Conservation (phyloP, 1,284 basidiomycete genomes). For the Boletellus deceptivus region DNA sequence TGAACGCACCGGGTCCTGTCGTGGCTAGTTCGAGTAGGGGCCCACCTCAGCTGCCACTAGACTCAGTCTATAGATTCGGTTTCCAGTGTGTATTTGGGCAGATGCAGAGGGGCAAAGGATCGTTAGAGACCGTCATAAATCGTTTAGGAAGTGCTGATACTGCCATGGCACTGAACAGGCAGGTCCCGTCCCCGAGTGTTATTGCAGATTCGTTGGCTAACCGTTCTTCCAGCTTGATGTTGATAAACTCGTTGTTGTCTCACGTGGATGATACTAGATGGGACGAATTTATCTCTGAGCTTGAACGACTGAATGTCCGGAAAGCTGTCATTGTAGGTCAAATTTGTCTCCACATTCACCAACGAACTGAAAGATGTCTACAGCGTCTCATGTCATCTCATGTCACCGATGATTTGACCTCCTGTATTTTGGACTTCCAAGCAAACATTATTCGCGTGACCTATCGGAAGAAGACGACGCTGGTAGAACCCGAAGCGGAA, state of each 20-base stretch:
- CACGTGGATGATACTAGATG: conserved; percentile 76
- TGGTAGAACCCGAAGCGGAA: conserved; percentile 69
- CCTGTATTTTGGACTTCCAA: conserved; percentile 90
- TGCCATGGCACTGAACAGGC: conserved; percentile 84
- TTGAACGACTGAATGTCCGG: conserved; percentile 79
- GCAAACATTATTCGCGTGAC: conserved; percentile 82
- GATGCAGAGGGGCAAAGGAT: conserved; percentile 64
- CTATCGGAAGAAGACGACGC: conserved; percentile 75
- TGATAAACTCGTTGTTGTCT: conserved; percentile 84
- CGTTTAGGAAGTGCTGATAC: conserved; percentile 81
- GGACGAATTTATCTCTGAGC: conserved; percentile 73
- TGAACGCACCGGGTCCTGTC: conserved; percentile 55
- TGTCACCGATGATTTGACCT: conserved; percentile 81
- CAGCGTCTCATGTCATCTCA: conserved; percentile 87
- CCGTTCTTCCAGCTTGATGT: conserved; percentile 62
- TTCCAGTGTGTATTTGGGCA: conserved; percentile 81
- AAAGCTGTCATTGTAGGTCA: conserved; percentile 78
- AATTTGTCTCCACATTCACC: not conserved
- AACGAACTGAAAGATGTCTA: conserved; percentile 11
- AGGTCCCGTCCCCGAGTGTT: conserved; percentile 20
- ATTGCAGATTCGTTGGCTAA: conserved; percentile 11
- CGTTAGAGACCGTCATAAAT: conserved; percentile 76
- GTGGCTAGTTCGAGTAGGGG: conserved; percentile 59
- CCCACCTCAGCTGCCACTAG: conserved; percentile 51
- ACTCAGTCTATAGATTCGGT: conserved; percentile 76